Evolutionary conservation across 306 rosid genomes (phyloP).

Genomic region (Coriaria nepalensis): DNA sequence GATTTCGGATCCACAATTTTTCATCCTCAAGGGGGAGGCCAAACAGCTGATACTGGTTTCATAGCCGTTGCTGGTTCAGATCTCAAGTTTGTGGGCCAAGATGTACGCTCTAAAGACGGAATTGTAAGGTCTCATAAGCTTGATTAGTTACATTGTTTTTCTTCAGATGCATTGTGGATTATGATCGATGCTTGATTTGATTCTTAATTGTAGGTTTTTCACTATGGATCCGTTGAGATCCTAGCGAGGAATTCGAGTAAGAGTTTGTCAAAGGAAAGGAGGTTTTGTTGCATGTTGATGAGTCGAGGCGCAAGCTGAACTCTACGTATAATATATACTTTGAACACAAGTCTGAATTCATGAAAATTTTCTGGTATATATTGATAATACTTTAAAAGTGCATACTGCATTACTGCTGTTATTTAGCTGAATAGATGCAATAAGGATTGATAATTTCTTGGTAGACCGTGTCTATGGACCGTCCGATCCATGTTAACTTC

Average conservation of each 20-base stretch:
- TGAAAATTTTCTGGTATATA: not conserved
- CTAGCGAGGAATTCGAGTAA: conserved; percentile 22
- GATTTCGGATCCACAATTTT: conserved; percentile 55
- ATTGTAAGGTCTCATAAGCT: conserved; percentile 23
- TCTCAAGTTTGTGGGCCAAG: conserved; percentile 39
- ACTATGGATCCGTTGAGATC: conserved; percentile 39
- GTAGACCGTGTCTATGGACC: no score
- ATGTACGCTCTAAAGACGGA: conserved; percentile 58
- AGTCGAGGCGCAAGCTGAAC: conserved; percentile 49
- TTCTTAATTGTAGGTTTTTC: conserved; percentile 35
- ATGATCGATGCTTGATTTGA: not conserved
- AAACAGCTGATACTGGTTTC: conserved; percentile 56
- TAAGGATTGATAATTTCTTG: no score
- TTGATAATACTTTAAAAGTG: not conserved
- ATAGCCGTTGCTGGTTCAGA: conserved; percentile 19
- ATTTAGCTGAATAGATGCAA: no score
- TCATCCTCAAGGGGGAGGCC: conserved; percentile 91
- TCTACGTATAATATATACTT: conserved; percentile 26
- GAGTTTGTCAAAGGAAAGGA: conserved; percentile 25
- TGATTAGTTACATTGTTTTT: not conserved
- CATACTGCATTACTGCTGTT: no score
- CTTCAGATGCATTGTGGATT: not conserved
- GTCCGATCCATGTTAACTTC: no score
- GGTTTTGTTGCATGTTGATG: conserved; percentile 51
- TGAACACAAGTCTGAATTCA: not conserved